Evolutionary conservation across 768 basidiomycete species (phyloP).

Genomic region (Daedaleopsis nitida): DNA sequence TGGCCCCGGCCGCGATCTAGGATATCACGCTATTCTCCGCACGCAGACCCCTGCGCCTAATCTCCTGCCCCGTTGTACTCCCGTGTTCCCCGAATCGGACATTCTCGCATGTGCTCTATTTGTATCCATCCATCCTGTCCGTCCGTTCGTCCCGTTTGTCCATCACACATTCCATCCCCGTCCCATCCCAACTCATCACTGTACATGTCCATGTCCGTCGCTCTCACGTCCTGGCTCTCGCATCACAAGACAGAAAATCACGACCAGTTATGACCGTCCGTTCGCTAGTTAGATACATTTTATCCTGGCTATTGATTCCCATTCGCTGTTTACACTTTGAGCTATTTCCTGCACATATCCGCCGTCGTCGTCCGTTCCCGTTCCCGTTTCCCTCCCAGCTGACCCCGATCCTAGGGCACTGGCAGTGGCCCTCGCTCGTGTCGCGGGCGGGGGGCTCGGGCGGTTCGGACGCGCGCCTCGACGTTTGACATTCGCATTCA

Average conservation of each 20-base stretch:
- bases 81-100: constrained; percentile 14
- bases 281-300: neutral
- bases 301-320: constrained; percentile 1
- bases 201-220: neutral
- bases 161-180: neutral
- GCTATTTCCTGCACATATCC: constrained; percentile 20
- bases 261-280: constrained; percentile 23
- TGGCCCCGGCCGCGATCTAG: neutral
- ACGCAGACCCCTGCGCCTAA: constrained; percentile 7
- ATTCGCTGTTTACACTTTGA: constrained; percentile 13
- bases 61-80: constrained; percentile 11
- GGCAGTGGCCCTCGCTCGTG: neutral
- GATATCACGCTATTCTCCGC: neutral
- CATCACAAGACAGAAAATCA: constrained; percentile 10
- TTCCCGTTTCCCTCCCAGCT: neutral
- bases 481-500: neutral
- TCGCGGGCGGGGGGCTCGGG: too few relatives aligned
- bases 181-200: too few relatives aligned
- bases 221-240: constrained; percentile 13
- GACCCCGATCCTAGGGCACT: neutral
- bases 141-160: too few relatives aligned
- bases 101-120: constrained; percentile 17
- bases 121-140: constrained; percentile 10
- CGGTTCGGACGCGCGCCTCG: too few relatives aligned
- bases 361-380: neutral